These are phyloP conservation scores for Rhododendron williamsianum DNA, from an alignment of 148 eudicot genomes.

Conservation along the genomic window DNA sequence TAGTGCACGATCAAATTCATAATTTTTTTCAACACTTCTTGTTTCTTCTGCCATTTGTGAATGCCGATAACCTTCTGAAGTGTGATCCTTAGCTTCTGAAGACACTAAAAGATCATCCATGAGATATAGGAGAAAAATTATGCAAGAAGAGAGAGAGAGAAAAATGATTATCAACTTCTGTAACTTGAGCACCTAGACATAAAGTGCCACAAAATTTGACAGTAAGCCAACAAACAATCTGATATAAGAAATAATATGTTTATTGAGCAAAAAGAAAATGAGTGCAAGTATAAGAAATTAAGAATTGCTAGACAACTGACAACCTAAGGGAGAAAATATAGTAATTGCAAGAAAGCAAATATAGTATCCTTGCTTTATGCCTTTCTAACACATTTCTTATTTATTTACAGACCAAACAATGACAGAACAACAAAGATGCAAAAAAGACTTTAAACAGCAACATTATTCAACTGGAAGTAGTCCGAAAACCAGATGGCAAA, in stretches of 20 bases:
- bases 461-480: not conserved
- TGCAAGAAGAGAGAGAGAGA: not conserved
- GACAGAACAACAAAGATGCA: not conserved
- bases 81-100: slow-evolving; percentile 20
- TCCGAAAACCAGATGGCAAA: not conserved
- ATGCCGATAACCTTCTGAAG: slow-evolving; percentile 14
- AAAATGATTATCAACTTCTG: not conserved
- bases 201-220: not conserved
- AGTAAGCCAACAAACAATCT: not conserved
- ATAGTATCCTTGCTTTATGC: not conserved
- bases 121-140: slow-evolving; percentile 19
- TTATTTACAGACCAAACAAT: not conserved
- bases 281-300: not conserved
- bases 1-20: slow-evolving; percentile 3
- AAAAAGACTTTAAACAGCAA: not conserved
- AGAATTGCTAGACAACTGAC: not conserved
- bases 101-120: slow-evolving; percentile 20
- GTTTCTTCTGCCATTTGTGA: slow-evolving; percentile 21
- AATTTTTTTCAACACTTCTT: slow-evolving; percentile 19
- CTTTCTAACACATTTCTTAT: not conserved
- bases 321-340: not conserved
- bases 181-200: slow-evolving; percentile 1
- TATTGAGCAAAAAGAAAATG: not conserved
- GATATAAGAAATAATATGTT: not conserved
- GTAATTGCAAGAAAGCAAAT: not conserved